Base-by-base conservation (phyloP, 352 stramenopile genomes). In the Globisporangium heterothallicum region DNA sequence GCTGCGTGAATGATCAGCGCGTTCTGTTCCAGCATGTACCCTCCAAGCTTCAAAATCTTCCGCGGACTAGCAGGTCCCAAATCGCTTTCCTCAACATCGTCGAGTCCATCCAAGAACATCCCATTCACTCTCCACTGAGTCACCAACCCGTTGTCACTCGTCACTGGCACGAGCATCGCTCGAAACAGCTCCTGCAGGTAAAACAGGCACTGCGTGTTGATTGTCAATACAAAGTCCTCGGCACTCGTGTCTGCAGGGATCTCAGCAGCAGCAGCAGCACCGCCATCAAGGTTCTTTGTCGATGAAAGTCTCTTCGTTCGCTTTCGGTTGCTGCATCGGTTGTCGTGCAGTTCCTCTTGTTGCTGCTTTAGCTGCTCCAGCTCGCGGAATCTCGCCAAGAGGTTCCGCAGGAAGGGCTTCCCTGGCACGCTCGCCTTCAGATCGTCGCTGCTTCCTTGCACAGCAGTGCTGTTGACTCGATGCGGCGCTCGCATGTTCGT, bases 121-220 rank as follows among this genome's bases (percentile, higher is more conserved):
- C 12, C 13, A 8, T 61, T 55, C 30, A 60, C 46, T 6, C 52
- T 51, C 58, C 58, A 64, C 32, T 64, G 58, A 27, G 40, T 60
- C 2, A 60, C 53, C 35, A 64, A 24, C 2, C 53, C 58, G 8
- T 22, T 42, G 12, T 55, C 53, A 19, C 45, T 56, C 19, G 24
- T 49, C 26, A 49, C 32, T 1, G 58, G 58, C 36, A 36, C 21
- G 10, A 64, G 36, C 51, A 64, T 60, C 25, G 58, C 34, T n/a
- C 24, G 58, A 14, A 64, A 64, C 22, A 64, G 47, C 4, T 49
- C 27, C 22, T 64, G 58, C 5, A 64, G 22, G 21, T 64, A 64
- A 25, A 64, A 64, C 4, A 57, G 27, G 13, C 58, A 61, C 38
- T 50, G 44, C 36, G 51, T 44, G 16, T 56, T 64, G 43, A 64